Evolutionary conservation across 768 basidiomycete genomes (phyloP).

Genomic region (Kwoniella europaea): DNA sequence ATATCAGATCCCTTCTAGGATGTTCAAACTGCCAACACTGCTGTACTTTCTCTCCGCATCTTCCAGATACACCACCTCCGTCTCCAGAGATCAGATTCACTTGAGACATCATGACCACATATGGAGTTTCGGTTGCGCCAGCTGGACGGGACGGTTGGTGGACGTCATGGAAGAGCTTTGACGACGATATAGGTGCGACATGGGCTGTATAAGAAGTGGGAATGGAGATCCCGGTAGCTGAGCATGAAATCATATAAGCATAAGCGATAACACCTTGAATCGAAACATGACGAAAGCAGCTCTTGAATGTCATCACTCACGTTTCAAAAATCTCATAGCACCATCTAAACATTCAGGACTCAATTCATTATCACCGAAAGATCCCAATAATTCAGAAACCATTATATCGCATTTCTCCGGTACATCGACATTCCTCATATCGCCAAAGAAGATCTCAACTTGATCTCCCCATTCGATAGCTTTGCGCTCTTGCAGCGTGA

Average conservation of each 20-base stretch:
- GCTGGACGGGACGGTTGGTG: slow-evolving; percentile 64
- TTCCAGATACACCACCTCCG: slow-evolving; percentile 65
- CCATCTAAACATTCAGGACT: slow-evolving; percentile 98
- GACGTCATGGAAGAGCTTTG: slow-evolving; percentile 87
- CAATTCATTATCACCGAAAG: slow-evolving; percentile 97
- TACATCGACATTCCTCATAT: slow-evolving; percentile 83
- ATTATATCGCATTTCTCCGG: slow-evolving; percentile 91
- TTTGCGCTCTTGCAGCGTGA: slow-evolving; percentile 81
- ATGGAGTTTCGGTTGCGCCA: slow-evolving; percentile 83
- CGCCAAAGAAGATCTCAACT: slow-evolving; percentile 86
- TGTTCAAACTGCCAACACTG: slow-evolving; percentile 99
- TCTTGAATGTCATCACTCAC: slow-evolving; percentile 61
- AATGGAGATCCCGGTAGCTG: slow-evolving; percentile 92
- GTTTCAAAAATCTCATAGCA: slow-evolving; percentile 87
- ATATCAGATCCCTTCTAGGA: slow-evolving; percentile 76
- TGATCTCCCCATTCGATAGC: slow-evolving; percentile 78
- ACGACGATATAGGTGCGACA: slow-evolving; percentile 90
- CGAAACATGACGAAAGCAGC: not conserved
- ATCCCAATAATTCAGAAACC: slow-evolving; percentile 92
- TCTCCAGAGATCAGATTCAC: slow-evolving; percentile 85
- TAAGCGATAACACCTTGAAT: not conserved
- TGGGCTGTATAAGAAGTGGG: slow-evolving; percentile 95
- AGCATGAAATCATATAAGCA: not conserved
- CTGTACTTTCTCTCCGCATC: slow-evolving; percentile 82
- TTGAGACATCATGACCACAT: slow-evolving; percentile 97